Conservation (phyloP, 352 stramenopile genomes). For the Halophytophthora batemanensis region DNA sequence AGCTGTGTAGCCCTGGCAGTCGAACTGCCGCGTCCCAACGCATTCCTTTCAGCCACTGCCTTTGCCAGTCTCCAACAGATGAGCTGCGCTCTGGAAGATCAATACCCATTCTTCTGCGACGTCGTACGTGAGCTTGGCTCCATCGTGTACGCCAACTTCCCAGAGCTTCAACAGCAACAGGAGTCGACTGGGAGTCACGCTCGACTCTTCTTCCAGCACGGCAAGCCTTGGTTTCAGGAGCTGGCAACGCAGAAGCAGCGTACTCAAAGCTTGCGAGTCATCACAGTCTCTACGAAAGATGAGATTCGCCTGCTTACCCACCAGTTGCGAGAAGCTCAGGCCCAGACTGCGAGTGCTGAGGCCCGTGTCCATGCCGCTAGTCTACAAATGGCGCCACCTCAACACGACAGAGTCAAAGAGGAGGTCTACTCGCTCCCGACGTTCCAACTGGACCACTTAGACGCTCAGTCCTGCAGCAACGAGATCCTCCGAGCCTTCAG, state of each 20-base stretch:
- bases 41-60: constrained; percentile 48
- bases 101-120: constrained; percentile 48
- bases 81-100: constrained; percentile 29
- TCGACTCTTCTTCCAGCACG: constrained; percentile 47
- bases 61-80: constrained; percentile 54
- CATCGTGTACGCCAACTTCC: constrained; percentile 43
- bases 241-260: constrained; percentile 23
- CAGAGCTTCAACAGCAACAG: constrained; percentile 16
- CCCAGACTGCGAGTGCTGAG: constrained; percentile 7
- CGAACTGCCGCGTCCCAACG: constrained; percentile 47
- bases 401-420: constrained; percentile 16
- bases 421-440: constrained; percentile 20
- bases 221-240: constrained; percentile 45
- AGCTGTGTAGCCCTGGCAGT: constrained; percentile 27
- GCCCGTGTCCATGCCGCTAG: constrained; percentile 9
- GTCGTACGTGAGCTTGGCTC: constrained; percentile 36
- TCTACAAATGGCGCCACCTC: constrained; percentile 2
- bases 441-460: constrained; percentile 35
- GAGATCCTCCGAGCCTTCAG: constrained; percentile 54
- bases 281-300: constrained; percentile 21
- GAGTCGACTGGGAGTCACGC: constrained; percentile 21
- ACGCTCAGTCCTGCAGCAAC: constrained; percentile 35
- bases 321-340: constrained; percentile 35
- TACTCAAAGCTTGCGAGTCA: constrained; percentile 17
- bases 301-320: constrained; percentile 38